These are phyloP conservation scores for Ulmus americana DNA, from an alignment of 331 rosid species.

Conservation along the genomic window DNA sequence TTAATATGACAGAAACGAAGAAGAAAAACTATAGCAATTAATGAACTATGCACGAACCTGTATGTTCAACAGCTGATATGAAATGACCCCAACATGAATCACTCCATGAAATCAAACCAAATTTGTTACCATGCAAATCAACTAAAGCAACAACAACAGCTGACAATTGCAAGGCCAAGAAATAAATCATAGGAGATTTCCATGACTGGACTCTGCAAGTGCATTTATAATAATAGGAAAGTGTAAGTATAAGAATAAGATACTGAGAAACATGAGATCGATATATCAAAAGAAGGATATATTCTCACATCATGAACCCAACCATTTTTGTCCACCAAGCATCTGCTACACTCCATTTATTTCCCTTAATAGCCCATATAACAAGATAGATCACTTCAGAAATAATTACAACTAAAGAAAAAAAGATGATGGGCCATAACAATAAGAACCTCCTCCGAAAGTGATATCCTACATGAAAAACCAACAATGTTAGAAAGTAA, in stretches of 20 bases:
- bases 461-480: constrained; percentile 56
- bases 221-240: constrained; percentile 22
- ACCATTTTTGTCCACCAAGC: constrained; percentile 77
- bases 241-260: constrained; percentile 24
- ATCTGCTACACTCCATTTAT: constrained; percentile 42
- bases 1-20: constrained; percentile 1
- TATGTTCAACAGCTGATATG: constrained; percentile 45
- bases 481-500: constrained; percentile 19
- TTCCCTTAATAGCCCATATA: constrained; percentile 57
- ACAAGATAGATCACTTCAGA: constrained; percentile 56
- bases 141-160: constrained; percentile 52
- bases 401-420: constrained; percentile 57
- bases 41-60: constrained; percentile 64
- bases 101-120: constrained; percentile 41
- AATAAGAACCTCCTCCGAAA: constrained; percentile 47
- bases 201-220: constrained; percentile 79
- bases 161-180: constrained; percentile 60
- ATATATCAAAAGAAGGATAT: constrained; percentile 22
- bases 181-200: constrained; percentile 72
- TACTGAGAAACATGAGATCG: not conserved
- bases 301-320: constrained; percentile 73
- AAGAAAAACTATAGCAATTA: constrained; percentile 12
- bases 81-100: constrained; percentile 62
- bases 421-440: constrained; percentile 66
- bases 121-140: constrained; percentile 60